A percentile compares a stretch with the other conserved stretches of the same genome.
Conservation (phyloP, 2,329 filamentous ascomycete species). For the Geosmithia morbida region DNA sequence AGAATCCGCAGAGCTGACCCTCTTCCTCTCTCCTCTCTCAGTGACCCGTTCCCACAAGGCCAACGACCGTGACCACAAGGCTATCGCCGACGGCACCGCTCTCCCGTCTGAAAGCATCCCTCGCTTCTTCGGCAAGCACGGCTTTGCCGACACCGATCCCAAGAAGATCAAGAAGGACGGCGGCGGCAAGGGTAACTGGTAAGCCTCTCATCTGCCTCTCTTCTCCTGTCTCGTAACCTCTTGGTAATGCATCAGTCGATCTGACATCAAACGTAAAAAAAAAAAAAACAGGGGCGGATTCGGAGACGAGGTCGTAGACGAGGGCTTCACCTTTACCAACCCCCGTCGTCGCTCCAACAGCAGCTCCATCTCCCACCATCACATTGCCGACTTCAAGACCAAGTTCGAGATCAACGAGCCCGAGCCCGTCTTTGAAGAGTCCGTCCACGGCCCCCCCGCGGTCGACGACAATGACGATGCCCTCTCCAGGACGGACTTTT, state of each 20-base stretch:
- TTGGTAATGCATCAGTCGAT: background rate
- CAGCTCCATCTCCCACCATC: slow-evolving; percentile 59
- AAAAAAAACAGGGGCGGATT: slow-evolving; percentile 71
- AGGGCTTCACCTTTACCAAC: slow-evolving; percentile 71
- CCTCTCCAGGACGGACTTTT: slow-evolving; percentile 40
- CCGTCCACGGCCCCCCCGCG: slow-evolving; percentile 55
- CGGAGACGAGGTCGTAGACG: slow-evolving; percentile 74
- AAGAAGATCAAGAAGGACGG: slow-evolving; percentile 97
- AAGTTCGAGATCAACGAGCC: slow-evolving; percentile 88
- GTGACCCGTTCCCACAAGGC: slow-evolving; percentile 97
- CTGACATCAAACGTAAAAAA: background rate
- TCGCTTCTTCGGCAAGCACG: slow-evolving; percentile 85
- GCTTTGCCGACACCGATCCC: slow-evolving; percentile 67
- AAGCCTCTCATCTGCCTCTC: no score
- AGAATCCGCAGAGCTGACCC: background rate
- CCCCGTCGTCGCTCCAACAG: slow-evolving; percentile 86
- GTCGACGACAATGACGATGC: slow-evolving; percentile 34
- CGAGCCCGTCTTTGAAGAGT: slow-evolving; percentile 87
- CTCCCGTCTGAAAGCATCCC: slow-evolving; percentile 61
- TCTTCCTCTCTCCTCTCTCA: slow-evolving; percentile 19
- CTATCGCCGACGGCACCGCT: slow-evolving; percentile 59
- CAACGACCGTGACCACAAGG: slow-evolving; percentile 84
- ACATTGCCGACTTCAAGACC: slow-evolving; percentile 73
- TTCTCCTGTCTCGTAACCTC: no score
- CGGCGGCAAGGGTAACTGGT: slow-evolving; percentile 89